Conservation (phyloP, 2,329 filamentous ascomycete species). For the Camillea tinctor region DNA sequence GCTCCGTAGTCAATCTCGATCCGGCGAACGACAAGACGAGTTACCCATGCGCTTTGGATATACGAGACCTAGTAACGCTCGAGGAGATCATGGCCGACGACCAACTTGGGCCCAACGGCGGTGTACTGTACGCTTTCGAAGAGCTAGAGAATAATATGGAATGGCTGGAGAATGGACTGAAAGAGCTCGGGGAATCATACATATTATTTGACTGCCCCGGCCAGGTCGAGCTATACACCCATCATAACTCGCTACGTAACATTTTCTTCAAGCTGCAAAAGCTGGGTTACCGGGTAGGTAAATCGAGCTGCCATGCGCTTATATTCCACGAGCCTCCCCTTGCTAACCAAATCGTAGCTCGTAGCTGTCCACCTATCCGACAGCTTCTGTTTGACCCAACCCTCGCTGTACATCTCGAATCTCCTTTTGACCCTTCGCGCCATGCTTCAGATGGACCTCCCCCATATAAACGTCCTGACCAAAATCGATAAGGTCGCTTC, state of each 20-base stretch:
- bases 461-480: slow-evolving; percentile 91
- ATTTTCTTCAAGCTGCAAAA: slow-evolving; percentile 91
- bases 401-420: slow-evolving; percentile 92
- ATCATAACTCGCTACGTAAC: slow-evolving; percentile 86
- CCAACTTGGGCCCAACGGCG: slow-evolving; percentile 86
- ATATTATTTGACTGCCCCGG: slow-evolving; percentile 94
- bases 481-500: slow-evolving; percentile 93
- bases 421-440: slow-evolving; percentile 88
- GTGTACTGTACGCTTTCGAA: slow-evolving; percentile 88
- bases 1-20: slow-evolving; percentile 93
- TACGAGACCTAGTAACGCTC: slow-evolving; percentile 81
- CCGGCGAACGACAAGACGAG: slow-evolving; percentile 92
- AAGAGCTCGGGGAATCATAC: slow-evolving; percentile 83
- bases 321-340: not conserved
- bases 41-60: slow-evolving; percentile 87
- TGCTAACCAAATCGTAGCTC: slow-evolving; percentile 57
- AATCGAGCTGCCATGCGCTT: slow-evolving; percentile 1
- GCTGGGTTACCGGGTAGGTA: slow-evolving; percentile 80
- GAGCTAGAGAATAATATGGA: slow-evolving; percentile 93
- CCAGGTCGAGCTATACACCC: slow-evolving; percentile 95
- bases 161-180: slow-evolving; percentile 82
- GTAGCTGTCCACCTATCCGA: slow-evolving; percentile 93
- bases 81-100: slow-evolving; percentile 96
- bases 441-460: slow-evolving; percentile 98
- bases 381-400: slow-evolving; percentile 88